These are phyloP conservation scores for Diutina rugosa DNA, from an alignment of 1,139 yeast species.

Conservation along the genomic window DNA sequence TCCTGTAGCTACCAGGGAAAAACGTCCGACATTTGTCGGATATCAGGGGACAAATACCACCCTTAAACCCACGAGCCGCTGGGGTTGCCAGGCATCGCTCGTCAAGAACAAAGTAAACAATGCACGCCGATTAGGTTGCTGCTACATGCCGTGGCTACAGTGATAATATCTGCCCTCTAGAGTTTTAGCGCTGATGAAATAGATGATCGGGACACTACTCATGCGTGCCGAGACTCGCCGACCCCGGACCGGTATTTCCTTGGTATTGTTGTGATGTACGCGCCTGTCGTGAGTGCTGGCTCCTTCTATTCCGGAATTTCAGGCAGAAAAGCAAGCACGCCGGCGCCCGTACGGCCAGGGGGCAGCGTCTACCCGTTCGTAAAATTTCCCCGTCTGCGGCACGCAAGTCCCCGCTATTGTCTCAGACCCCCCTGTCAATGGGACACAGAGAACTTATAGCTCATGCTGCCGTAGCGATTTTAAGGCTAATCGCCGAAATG, in stretches of 20 bases:
- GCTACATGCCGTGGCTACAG: neutral
- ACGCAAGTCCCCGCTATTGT: too few relatives aligned
- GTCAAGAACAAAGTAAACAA: neutral
- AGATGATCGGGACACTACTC: neutral
- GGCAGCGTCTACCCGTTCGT: neutral
- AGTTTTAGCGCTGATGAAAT: neutral
- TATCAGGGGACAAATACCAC: too few relatives aligned
- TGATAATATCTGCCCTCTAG: neutral
- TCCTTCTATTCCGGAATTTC: too few relatives aligned
- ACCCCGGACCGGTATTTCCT: too few relatives aligned
- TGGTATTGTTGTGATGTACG: too few relatives aligned
- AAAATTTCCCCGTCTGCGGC: neutral
- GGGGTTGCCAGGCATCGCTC: neutral
- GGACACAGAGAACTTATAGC: too few relatives aligned
- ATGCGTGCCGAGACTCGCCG: neutral
- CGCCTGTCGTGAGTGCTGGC: too few relatives aligned
- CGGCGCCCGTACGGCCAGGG: neutral
- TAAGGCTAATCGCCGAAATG: too few relatives aligned
- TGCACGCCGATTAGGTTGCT: neutral
- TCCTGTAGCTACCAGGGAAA: too few relatives aligned
- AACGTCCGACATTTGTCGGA: too few relatives aligned
- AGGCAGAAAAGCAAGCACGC: neutral
- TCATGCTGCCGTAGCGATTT: too few relatives aligned
- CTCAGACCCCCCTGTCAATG: too few relatives aligned
- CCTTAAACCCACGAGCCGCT: neutral